Conservation (phyloP, 176 grass and related monocot species). For the Ensete glaucum region DNA sequence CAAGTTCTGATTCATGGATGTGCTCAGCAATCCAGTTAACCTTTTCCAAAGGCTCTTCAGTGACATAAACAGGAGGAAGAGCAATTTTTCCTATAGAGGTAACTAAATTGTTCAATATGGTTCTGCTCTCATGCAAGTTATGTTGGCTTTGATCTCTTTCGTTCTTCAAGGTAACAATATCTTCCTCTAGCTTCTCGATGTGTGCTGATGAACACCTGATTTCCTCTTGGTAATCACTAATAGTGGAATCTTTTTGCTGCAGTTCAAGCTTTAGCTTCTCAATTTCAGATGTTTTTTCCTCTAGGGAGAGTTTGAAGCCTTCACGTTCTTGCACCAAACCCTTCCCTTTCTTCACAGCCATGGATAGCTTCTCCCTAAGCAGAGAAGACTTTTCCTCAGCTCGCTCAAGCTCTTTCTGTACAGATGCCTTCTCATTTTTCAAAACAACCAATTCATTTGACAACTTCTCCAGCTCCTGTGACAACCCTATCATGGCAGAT, state of each 20-base stretch:
- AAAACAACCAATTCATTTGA: conserved; percentile 38
- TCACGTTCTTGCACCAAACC: conserved; percentile 92
- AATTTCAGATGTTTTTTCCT: conserved; percentile 54
- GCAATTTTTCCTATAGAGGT: conserved; percentile 50
- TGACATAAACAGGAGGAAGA: conserved; percentile 36
- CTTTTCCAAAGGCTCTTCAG: conserved; percentile 53
- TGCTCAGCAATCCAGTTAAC: conserved; percentile 41
- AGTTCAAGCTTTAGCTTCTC: conserved; percentile 27
- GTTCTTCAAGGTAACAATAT: conserved; percentile 44
- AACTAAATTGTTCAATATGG: conserved; percentile 37
- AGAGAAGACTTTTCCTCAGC: conserved; percentile 82
- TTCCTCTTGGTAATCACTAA: conserved; percentile 2
- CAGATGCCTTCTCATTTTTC: conserved; percentile 63
- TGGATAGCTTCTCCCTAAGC: conserved; percentile 88
- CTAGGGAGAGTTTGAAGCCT: conserved; percentile 60
- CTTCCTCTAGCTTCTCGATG: conserved; percentile 35
- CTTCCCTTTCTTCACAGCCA: conserved; percentile 99
- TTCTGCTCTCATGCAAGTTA: conserved; percentile 50
- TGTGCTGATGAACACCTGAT: conserved; percentile 12
- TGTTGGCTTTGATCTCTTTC: conserved; percentile 38
- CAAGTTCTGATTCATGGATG: conserved; percentile 48
- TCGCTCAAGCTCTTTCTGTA: conserved; percentile 68
- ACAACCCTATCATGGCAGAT: conserved; percentile 34
- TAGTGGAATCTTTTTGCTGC: conserved; percentile 11
- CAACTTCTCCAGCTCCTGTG: conserved; percentile 35